These are phyloP conservation scores for Starmerella kuoi DNA, from an alignment of 805 yeast genomes.

Conservation along the genomic window DNA sequence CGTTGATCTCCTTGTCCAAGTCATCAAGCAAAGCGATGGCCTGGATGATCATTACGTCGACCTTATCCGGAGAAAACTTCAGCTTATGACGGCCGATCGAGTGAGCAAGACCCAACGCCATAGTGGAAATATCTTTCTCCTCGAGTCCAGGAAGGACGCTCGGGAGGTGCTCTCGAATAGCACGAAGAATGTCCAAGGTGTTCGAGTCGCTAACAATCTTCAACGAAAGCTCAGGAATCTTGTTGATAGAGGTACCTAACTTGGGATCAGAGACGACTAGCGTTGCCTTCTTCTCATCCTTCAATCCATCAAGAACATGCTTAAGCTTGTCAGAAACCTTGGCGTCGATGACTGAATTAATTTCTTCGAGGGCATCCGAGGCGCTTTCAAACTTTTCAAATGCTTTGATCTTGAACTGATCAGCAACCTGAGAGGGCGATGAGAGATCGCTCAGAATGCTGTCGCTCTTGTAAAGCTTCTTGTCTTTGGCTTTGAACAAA, in stretches of 20 bases:
- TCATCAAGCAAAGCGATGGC: slow-evolving; percentile 96
- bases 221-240: slow-evolving; percentile 69
- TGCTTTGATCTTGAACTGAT: slow-evolving; percentile 87
- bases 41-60: slow-evolving; percentile 97
- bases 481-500: slow-evolving; percentile 91
- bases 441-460: slow-evolving; percentile 63
- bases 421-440: slow-evolving; percentile 70
- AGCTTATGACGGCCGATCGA: slow-evolving; percentile 97
- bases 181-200: slow-evolving; percentile 86
- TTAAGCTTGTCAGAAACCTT: slow-evolving; percentile 78
- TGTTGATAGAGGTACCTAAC: slow-evolving; percentile 91
- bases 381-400: slow-evolving; percentile 92
- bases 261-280: slow-evolving; percentile 90
- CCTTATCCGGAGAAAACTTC: slow-evolving; percentile 95
- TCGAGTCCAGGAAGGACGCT: slow-evolving; percentile 87
- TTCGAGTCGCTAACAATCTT: slow-evolving; percentile 90
- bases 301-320: slow-evolving; percentile 41
- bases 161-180: slow-evolving; percentile 87
- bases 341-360: slow-evolving; percentile 84
- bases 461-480: slow-evolving; percentile 82
- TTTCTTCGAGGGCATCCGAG: slow-evolving; percentile 91
- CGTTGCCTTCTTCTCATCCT: slow-evolving; percentile 52
- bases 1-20: slow-evolving; percentile 92
- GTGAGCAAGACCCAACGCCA: slow-evolving; percentile 97
- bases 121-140: slow-evolving; percentile 72